Evolutionary conservation across 208 protist species (phyloP).

Genomic region (Crithidia thermophila): DNA sequence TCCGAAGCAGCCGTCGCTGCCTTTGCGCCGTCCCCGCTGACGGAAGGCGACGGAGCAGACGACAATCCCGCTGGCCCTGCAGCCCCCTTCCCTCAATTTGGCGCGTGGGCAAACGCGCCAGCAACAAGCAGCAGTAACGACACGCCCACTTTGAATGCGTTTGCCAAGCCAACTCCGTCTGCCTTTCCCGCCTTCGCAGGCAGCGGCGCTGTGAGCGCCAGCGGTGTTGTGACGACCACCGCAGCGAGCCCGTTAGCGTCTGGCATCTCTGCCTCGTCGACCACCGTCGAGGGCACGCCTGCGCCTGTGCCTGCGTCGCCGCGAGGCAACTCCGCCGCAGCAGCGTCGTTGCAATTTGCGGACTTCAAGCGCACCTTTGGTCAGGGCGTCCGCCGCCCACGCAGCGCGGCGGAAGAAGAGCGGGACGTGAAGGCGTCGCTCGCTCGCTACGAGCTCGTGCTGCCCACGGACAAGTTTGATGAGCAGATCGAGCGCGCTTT

Average conservation of each 20-base stretch:
- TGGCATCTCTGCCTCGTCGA: neutral
- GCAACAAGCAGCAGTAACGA: too few relatives aligned
- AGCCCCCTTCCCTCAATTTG: too few relatives aligned
- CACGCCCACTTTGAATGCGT: too few relatives aligned
- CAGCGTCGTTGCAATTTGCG: slow-evolving; percentile 20
- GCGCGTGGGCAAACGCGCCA: too few relatives aligned
- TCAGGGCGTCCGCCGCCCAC: slow-evolving; percentile 13
- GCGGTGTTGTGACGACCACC: too few relatives aligned
- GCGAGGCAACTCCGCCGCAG: neutral
- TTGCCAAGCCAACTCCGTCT: too few relatives aligned
- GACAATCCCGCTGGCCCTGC: too few relatives aligned
- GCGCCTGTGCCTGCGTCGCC: neutral
- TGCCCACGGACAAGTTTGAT: slow-evolving; percentile 39
- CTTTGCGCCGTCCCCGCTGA: too few relatives aligned
- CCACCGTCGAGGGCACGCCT: neutral
- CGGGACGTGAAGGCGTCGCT: slow-evolving; percentile 16
- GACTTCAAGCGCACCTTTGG: slow-evolving; percentile 26
- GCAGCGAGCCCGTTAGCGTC: neutral
- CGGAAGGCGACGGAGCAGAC: too few relatives aligned
- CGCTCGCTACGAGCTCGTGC: slow-evolving; percentile 28
- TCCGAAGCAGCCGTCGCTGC: too few relatives aligned
- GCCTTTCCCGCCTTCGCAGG: too few relatives aligned
- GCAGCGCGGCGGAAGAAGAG: slow-evolving; percentile 19
- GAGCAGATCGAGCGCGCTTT: slow-evolving; percentile 24
- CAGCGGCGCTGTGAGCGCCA: too few relatives aligned